Conservation (phyloP, 352 stramenopile genomes). For the Albugo candida region DNA sequence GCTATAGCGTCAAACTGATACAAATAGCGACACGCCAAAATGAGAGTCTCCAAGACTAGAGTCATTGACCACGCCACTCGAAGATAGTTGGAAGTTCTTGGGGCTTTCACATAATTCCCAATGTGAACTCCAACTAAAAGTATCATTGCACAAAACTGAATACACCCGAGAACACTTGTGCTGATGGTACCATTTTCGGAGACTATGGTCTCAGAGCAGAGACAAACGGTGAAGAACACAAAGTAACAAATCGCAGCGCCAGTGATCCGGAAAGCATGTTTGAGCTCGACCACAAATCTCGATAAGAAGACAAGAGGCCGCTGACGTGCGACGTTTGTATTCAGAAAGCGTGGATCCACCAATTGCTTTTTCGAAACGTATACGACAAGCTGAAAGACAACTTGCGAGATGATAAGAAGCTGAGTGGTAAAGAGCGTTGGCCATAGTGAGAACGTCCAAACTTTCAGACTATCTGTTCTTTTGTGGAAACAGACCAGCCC, state of each 20-base stretch:
- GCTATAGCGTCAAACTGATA: slow-evolving; percentile 66
- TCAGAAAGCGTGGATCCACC: slow-evolving; percentile 32
- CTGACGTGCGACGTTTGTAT: slow-evolving; percentile 30
- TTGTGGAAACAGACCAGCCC: slow-evolving; percentile 53
- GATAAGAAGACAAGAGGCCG: slow-evolving; percentile 21
- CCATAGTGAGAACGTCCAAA: slow-evolving; percentile 42
- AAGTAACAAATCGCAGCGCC: slow-evolving; percentile 51
- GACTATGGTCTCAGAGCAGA: slow-evolving; percentile 36
- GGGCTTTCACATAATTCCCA: slow-evolving; percentile 31
- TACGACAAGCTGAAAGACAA: slow-evolving; percentile 74
- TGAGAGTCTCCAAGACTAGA: slow-evolving; percentile 40
- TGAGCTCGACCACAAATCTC: slow-evolving; percentile 1
- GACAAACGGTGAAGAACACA: slow-evolving; percentile 38
- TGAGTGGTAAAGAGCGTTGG: slow-evolving; percentile 66
- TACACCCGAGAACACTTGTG: slow-evolving; percentile 34
- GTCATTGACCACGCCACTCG: slow-evolving; percentile 62
- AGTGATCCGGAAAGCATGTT: slow-evolving; percentile 52
- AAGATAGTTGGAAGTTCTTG: slow-evolving; percentile 41
- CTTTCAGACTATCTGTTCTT: neutral
- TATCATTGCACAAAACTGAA: slow-evolving; percentile 18
- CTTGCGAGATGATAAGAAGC: slow-evolving; percentile 62
- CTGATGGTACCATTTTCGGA: slow-evolving; percentile 39
- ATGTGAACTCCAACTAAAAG: slow-evolving; percentile 54
- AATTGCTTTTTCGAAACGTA: slow-evolving; percentile 54
- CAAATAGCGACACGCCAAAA: slow-evolving; percentile 51